Percentiles rank a stretch among this genome's conserved stretches.
Conservation (phyloP, 2,329 filamentous ascomycete species). For the Fusarium pseudoanthophilum region DNA sequence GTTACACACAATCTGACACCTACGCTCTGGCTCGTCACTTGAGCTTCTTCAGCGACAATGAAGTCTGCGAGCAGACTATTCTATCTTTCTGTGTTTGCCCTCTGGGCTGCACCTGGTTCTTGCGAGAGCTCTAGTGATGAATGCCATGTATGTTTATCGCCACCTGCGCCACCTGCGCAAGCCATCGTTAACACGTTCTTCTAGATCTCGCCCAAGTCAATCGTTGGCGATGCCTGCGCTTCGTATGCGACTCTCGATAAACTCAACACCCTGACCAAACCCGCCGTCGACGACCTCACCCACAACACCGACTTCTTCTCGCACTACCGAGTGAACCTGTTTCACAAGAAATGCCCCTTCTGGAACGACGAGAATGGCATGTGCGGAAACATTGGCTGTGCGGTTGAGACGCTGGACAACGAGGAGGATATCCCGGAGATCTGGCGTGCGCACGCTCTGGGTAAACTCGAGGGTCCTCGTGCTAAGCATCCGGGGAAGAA, state of each 20-base stretch:
- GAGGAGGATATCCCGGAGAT: conserved; percentile 92
- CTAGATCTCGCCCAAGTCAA: conserved; percentile 87
- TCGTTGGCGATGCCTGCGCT: conserved; percentile 93
- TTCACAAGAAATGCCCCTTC: conserved; percentile 93
- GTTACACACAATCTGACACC: not conserved
- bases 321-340: conserved; percentile 95
- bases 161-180: not conserved
- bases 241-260: conserved; percentile 91
- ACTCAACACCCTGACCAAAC: conserved; percentile 81
- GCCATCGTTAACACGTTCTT: conserved; percentile 52
- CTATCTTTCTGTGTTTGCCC: conserved; percentile 66
- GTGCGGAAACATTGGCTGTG: conserved; percentile 97
- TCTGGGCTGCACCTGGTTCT: conserved; percentile 61
- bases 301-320: conserved; percentile 96
- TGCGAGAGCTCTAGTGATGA: conserved; percentile 60
- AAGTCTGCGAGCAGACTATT: conserved; percentile 65
- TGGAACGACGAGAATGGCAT: conserved; percentile 94
- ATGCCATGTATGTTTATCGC: conserved; percentile 61
- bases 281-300: conserved; percentile 82
- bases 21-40: conserved; percentile 5
- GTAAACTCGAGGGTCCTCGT: conserved; percentile 89
- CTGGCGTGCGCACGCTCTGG: conserved; percentile 91
- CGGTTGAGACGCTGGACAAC: conserved; percentile 93
- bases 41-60: conserved; percentile 51
- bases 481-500: conserved; percentile 87